Conservation (phyloP, 1,139 yeast species). For the Saccharomycopsis crataegensis region DNA sequence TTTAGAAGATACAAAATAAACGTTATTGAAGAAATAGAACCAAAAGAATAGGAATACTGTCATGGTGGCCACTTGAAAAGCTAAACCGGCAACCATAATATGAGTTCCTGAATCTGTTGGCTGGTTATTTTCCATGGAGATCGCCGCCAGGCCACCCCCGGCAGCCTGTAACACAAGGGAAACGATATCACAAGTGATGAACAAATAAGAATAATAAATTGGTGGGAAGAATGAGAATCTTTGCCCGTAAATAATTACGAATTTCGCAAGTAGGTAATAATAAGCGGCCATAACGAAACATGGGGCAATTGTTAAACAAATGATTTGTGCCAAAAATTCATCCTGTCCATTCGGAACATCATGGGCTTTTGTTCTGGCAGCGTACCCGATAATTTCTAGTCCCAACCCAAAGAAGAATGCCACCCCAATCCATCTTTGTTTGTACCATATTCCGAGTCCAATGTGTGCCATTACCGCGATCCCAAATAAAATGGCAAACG, state of each 20-base stretch:
- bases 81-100: slow-evolving; percentile 77
- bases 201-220: slow-evolving; percentile 64
- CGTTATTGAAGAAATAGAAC: slow-evolving; percentile 43
- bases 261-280: slow-evolving; percentile 68
- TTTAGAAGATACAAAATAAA: slow-evolving; percentile 33
- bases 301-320: slow-evolving; percentile 73
- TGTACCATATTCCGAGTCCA: slow-evolving; percentile 36
- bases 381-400: slow-evolving; percentile 65
- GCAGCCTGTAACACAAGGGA: slow-evolving; percentile 72
- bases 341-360: slow-evolving; percentile 33
- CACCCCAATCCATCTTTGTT: slow-evolving; percentile 69
- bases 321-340: slow-evolving; percentile 57
- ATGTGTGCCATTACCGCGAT: slow-evolving; percentile 36
- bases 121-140: slow-evolving; percentile 32
- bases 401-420: slow-evolving; percentile 55
- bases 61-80: slow-evolving; percentile 73
- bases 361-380: slow-evolving; percentile 49
- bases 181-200: slow-evolving; percentile 58
- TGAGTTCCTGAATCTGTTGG: slow-evolving; percentile 51
- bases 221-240: slow-evolving; percentile 59
- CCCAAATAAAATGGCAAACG: slow-evolving; percentile 43
- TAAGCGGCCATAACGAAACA: slow-evolving; percentile 88
- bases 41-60: slow-evolving; percentile 51
- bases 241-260: slow-evolving; percentile 63
- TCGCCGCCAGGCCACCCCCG: slow-evolving; percentile 71